A percentile compares a stretch with the other conserved stretches of the same genome.
Evolutionary conservation across 352 stramenopile genomes (phyloP).

Genomic region (Phytopythium mirpurense): DNA sequence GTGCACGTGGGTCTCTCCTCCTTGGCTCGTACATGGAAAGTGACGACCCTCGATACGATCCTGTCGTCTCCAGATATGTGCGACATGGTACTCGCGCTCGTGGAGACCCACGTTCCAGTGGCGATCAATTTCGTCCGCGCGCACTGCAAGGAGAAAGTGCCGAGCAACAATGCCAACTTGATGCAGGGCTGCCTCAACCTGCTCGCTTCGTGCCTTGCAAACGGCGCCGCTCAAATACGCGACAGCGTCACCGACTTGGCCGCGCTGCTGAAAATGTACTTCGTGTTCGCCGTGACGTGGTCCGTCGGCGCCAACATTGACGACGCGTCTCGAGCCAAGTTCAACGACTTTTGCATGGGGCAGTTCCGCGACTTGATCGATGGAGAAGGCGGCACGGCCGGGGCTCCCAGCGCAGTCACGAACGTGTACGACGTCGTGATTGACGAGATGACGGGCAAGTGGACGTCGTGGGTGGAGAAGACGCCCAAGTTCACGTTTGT

Average conservation of each 20-base stretch:
- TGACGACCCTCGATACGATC: conserved; percentile 70
- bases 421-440: conserved; percentile 87
- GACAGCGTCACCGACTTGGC: conserved; percentile 47
- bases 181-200: conserved; percentile 88
- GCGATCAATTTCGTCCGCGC: conserved; percentile 87
- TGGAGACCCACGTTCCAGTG: conserved; percentile 77
- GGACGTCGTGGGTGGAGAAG: conserved; percentile 84
- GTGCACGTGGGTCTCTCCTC: conserved; percentile 78
- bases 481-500: conserved; percentile 88
- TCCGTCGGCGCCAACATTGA: conserved; percentile 86
- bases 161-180: conserved; percentile 85
- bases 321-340: conserved; percentile 70
- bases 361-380: conserved; percentile 63
- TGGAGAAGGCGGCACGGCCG: conserved; percentile 21
- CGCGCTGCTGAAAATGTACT: conserved; percentile 77
- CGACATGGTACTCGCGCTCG: conserved; percentile 61
- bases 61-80: conserved; percentile 49
- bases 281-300: conserved; percentile 85
- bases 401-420: conserved; percentile 22
- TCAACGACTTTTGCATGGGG: conserved; percentile 85
- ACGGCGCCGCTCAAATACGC: conserved; percentile 26
- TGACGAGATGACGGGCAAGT: conserved; percentile 67
- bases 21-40: conserved; percentile 68
- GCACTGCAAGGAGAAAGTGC: conserved; percentile 86
- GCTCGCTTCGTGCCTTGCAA: conserved; percentile 64